Evolutionary conservation across 495 filamentous ascomycete species (phyloP), one percentile per base, ranked within the genome.

Genomic region (Hypoxylon trugodes): DNA sequence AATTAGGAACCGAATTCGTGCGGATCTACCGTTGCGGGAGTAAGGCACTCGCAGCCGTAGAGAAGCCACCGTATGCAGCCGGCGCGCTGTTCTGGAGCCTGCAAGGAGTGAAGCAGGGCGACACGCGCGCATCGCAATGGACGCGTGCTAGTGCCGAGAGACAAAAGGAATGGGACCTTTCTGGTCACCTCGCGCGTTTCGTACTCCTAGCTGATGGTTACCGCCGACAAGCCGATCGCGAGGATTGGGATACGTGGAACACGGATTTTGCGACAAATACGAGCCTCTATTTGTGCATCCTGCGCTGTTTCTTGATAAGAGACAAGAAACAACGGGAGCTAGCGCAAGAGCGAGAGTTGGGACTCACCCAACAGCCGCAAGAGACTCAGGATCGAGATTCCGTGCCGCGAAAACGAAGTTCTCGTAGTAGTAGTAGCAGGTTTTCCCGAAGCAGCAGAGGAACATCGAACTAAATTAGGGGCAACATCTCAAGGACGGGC

Each of bases 51-150:
- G 22, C 32, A 4, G 58, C 47, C 10, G 37, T 7, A 10, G 61
- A 71, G 43, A 62, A 61, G 58, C 18, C 56, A 15, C 35, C 55
- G 22, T 69, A 57, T 53, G 46, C 46, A 15, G 69, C 69, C 7
- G 61, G 69, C 30, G 69, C 66, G 32, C 46, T 71, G 12, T 71
- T 71, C 65, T 71, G 65, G 40, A 58, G 66, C 35, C 61, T 71
- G 10, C 65, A 71, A 41, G 28, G 57, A 0, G 61, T 71, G 15
- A 71, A 71, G 53, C 65, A 69, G 26, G 61, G 69, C 2, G 69
- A 71, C 28, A 35, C 22, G 32, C 24, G 24, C 15, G 48, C 61
- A 6, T 22, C 19, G 2, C 35, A 48, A 4, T 69, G 65, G 65
- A 46, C 60, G 5, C 47, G 38, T 4, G 60, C 60, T 5, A 35